Conservation (phyloP, 2,329 filamentous ascomycete genomes). For the Fusarium sulawesiense region DNA sequence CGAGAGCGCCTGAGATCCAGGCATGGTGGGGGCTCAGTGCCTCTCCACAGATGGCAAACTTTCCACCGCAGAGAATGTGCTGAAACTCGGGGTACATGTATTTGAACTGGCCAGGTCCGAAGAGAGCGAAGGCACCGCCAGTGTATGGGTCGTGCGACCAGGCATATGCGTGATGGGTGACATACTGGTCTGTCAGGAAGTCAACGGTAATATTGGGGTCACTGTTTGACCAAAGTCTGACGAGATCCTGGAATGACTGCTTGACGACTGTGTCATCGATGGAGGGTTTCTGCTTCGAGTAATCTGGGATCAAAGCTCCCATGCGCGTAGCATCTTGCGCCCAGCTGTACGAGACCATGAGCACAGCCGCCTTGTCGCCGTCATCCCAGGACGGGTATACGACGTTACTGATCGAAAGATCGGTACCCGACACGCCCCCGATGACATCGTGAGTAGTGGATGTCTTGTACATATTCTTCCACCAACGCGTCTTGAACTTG, state of each 20-base stretch:
- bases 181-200: conserved; percentile 14
- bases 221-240: conserved; percentile 8
- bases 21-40: conserved; percentile 53
- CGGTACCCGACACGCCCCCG: conserved; percentile 16
- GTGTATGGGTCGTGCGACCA: conserved; percentile 52
- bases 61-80: conserved; percentile 42
- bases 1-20: conserved; percentile 54
- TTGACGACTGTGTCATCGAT: conserved; percentile 14
- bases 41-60: conserved; percentile 53
- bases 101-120: conserved; percentile 55
- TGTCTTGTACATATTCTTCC: conserved; percentile 25
- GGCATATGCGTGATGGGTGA: conserved; percentile 50
- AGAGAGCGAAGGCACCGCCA: conserved; percentile 55
- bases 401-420: conserved; percentile 4
- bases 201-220: not conserved
- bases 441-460: not conserved
- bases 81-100: conserved; percentile 50
- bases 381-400: conserved; percentile 33
- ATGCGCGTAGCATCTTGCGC: conserved; percentile 34
- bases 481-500: conserved; percentile 34
- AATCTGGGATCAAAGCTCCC: conserved; percentile 26
- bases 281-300: not conserved
- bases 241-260: conserved; percentile 26
- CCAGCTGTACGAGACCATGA: conserved; percentile 34
- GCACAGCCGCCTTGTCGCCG: conserved; percentile 5